Base-by-base conservation (phyloP, 768 basidiomycete genomes). In the Mycena capillaripes region DNA sequence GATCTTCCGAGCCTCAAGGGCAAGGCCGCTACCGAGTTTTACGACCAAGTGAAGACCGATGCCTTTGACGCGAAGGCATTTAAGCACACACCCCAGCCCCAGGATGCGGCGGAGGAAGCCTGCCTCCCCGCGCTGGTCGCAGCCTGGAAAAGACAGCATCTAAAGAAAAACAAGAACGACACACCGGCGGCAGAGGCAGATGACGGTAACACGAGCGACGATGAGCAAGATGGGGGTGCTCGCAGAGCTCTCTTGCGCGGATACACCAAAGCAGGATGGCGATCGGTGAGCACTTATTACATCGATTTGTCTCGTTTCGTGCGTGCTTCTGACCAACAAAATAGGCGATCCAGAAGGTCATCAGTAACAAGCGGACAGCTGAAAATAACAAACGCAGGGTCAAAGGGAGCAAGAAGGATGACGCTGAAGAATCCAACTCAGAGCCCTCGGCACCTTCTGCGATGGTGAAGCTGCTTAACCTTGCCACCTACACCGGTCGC, bases 271-370 rank as follows among this genome's bases (percentile, higher is more conserved):
- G 38, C 30, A 2, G 66, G 66, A 12, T 67, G 56, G 66, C 27
- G 56, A 57, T 8, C 17, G 40, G 66, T 67, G 21, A 44, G 46
- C 11, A 42, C 21, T 38, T 36, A 3, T 56, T 48, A 19, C 3
- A 50, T 59, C 11, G 21, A 5, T 16, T 40, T 60, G 17, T 60
- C 3, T 61, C 16, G 11, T 46, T 29, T 30, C 38, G 29, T 16
- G 12, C 40, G 30, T 17, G 21, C 14, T 32, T 42, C 29, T 61
- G 25, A 61, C 60, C 44, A 48, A 19, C 25, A 38, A 21, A 23
- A 25, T 12, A 71, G 70, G 70, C 70, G 21, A 66, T 71, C 27
- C 63, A 71, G 55, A 65, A 66, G 21, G 70, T 71, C 23, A 38
- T 71, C 48, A 65, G 63, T 34, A 71, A 71, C 70, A 66, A 60